Evolutionary conservation across 306 rosid species (phyloP), one percentile per base, ranked within the genome.

Genomic region (Rosa persica): DNA sequence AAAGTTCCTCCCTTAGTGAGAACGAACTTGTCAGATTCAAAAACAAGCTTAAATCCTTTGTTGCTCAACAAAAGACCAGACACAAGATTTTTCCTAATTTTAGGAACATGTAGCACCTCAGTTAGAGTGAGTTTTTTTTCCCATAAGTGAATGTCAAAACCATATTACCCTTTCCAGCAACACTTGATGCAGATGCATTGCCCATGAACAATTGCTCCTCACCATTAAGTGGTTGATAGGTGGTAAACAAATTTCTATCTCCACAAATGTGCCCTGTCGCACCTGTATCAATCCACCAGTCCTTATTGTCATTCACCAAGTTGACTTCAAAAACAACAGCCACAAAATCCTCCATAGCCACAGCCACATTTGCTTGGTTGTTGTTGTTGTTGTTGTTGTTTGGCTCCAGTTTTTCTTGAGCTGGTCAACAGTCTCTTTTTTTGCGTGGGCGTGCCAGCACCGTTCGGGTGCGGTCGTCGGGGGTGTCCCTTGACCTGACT

Each of bases 261-360:
- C 49, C 30, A n/a, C 52, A 68, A 2, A 68, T 68, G 73, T 38
- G 73, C 49, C 51, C 42, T 17, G 73, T 38, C 20, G 73, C 73
- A 68, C 73, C 25, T 8, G 73, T 39, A 68, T 68, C 25, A 6
- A 68, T 42, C 73, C 73, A 68, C 73, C 73, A 68, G 3, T 67
- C 48, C 0, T 30, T 36, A 5, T 36, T 67, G 13, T 67, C 27
- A 38, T 40, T 39, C 42, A 8, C 48, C 23, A 68, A 4, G 19
- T 38, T 19, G 2, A 16, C 73, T 42, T 38, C 44, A 36, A 10
- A 34, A 15, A 67, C 44, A 38, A 67, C 47, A n/a, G 4, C 48
- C 20, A 49, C 76, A 15, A 30, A 23, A 23, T 58, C 16, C 3
- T 57, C 64, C 5, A 10, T 7, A 6, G 12, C 64, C 3, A 57